Evolutionary conservation across 2,329 filamentous ascomycete genomes (phyloP), one percentile per base, ranked within the genome.

Genomic region (Botrytis pseudocinerea): DNA sequence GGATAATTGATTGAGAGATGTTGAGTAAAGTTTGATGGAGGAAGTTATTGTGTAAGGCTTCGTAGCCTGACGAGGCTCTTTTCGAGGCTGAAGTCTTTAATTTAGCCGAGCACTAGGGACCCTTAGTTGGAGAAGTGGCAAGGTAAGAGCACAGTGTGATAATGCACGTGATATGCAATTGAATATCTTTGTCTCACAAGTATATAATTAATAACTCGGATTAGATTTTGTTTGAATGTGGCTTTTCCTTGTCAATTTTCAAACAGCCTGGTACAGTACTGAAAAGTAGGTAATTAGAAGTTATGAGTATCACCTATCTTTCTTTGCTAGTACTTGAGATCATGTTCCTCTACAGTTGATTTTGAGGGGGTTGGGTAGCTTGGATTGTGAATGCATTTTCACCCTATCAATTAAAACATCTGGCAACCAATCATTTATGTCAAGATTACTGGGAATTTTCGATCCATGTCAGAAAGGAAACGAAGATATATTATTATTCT

Each of bases 41-140:
- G 70, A 69, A 69, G 63, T 72, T 72, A 46, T 57, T 60, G 63
- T 72, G 63, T 72, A 72, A 72, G 70, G 70, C 70, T 72, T 71
- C 60, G 70, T 71, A 71, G 70, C 70, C 70, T 71, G 63, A 61
- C 70, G 54, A 72, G 70, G 63, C 62, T 63, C 69, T 71, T 71
- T 69, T 69, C 70, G 70, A 71, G 70, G 69, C 69, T 71, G 69
- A 71, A 71, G 44, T 64, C 57, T 70, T 70, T 63, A 64, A 70
- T 65, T 71, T 71, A 64, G 69, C 69, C 69, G 59, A 71, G 59
- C 69, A 71, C 61, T 40, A 70, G 25, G 10, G 10, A 60, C 40
- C 38, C 38, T 40, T 62, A 38, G 35, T 63, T 59, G 16, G 35
- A 54, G 38, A 66, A 66, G 64, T n/a, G 35, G 66, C 66, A 70